phyloP scores from a whole-genome alignment of 208 protist genomes.

The Trichomonas vaginalis region DNA sequence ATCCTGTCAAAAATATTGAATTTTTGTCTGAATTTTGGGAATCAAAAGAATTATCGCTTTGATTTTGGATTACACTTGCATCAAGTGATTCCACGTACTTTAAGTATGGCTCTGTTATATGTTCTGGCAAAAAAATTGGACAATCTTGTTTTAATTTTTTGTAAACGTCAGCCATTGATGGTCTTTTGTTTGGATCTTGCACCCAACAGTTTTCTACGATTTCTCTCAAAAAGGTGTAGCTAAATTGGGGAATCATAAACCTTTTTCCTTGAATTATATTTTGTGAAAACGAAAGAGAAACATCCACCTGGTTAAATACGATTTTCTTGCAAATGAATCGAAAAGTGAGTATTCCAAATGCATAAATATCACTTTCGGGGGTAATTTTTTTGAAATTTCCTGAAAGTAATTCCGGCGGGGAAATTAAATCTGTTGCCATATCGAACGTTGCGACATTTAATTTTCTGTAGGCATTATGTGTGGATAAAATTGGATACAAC shows the following conservation, averaged over 20 bases:
- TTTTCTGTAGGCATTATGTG: background rate
- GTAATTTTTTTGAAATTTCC: background rate
- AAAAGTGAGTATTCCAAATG: background rate
- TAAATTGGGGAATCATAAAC: background rate
- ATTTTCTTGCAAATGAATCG: background rate
- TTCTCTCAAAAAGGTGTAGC: background rate
- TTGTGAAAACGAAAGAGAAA: background rate
- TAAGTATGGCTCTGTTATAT: background rate
- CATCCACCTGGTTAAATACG: background rate
- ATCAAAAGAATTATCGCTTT: background rate
- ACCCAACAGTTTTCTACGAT: background rate
- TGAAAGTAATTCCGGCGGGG: background rate
- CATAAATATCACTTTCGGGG: background rate
- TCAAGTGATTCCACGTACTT: background rate
- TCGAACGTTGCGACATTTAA: background rate
- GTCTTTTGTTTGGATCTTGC: background rate
- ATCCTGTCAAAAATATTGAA: background rate
- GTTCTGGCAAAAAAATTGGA: background rate
- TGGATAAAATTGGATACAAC: background rate
- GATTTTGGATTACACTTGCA: too few species aligned
- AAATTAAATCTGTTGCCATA: background rate
- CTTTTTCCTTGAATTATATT: background rate
- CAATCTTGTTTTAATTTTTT: background rate
- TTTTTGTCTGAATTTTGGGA: background rate
- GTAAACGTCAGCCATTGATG: background rate